Base-by-base conservation (phyloP, 176 grass and related monocot genomes). In the Puya raimondii region DNA sequence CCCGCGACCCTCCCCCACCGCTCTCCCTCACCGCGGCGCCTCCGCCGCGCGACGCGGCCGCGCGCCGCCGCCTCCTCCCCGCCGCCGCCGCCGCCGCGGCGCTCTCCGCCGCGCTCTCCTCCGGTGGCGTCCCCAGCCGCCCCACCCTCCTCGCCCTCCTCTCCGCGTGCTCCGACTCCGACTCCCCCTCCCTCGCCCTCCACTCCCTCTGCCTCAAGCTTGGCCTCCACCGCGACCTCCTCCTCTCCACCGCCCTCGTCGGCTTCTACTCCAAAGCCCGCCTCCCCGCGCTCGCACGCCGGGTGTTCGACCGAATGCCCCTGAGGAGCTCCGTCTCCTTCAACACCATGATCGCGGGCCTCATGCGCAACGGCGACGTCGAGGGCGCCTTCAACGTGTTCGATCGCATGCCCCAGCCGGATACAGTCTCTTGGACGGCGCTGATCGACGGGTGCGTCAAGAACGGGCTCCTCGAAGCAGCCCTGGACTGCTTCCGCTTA, bases 371-470 rank as follows among this genome's bases (percentile, higher is more conserved):
- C 61, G 84, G 80, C 47, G 81, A 81, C 21, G 71, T 89, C 2
- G 67, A 63, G 3, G 59, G 51, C 11, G 86, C 81, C 4, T 74
- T 67, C 73, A 65, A 82, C 22, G 58, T 91, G 79, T 91, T 91
- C 50, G 76, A 83, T 13, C 64, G 51, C 78, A 85, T 85, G 83
- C 70, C 76, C 2, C 64, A 11, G 0, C 84, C 68, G 75, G 89
- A 96, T 42, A 82, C 71, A 79, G 73, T 91, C 16, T 91, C 86
- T 1, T 91, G 92, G 83, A 88, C 83, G 56, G 83, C 81, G 54
- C 73, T 96, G 63, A 86, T 91, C 51, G 77, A 86, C 12, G 81
- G 73, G 52, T 83, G 78, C 70, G 76, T 85, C 21, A 81, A 91
- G 79, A 86, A 86, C 57, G 81, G 79, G 13, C 69, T 76, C 53